phyloP scores from a whole-genome alignment of 805 yeast genomes.

The Maudiozyma pseudohumilis region DNA sequence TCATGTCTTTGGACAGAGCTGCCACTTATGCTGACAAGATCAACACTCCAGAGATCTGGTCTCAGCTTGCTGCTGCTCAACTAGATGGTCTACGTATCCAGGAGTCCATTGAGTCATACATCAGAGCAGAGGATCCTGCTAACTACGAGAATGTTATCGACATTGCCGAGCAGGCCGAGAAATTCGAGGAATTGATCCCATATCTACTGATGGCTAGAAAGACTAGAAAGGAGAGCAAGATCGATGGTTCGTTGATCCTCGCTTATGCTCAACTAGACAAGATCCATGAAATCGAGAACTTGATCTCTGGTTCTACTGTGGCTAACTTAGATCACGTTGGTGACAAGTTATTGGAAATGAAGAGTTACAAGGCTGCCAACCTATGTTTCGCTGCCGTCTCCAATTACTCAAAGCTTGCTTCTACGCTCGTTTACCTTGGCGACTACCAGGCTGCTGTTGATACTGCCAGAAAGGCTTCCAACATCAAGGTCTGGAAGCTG shows the following conservation, averaged over 20 bases:
- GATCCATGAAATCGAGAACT: slow-evolving; percentile 70
- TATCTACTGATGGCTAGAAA: slow-evolving; percentile 88
- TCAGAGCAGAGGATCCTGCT: slow-evolving; percentile 83
- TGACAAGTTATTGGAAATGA: slow-evolving; percentile 72
- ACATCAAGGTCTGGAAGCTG: slow-evolving; percentile 90
- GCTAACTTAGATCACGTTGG: slow-evolving; percentile 91
- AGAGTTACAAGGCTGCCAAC: slow-evolving; percentile 88
- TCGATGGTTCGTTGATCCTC: slow-evolving; percentile 86
- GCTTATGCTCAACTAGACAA: slow-evolving; percentile 74
- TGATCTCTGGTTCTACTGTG: slow-evolving; percentile 79
- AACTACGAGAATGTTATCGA: slow-evolving; percentile 89
- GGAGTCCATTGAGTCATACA: slow-evolving; percentile 86
- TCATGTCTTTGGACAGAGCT: slow-evolving; percentile 92
- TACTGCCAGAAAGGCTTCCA: slow-evolving; percentile 96
- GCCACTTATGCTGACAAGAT: slow-evolving; percentile 85
- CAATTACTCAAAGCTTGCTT: slow-evolving; percentile 90
- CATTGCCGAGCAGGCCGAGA: slow-evolving; percentile 90
- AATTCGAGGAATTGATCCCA: slow-evolving; percentile 83
- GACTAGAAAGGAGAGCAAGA: slow-evolving; percentile 77
- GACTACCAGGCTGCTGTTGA: slow-evolving; percentile 97
- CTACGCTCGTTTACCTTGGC: slow-evolving; percentile 84
- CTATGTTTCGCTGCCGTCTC: slow-evolving; percentile 76
- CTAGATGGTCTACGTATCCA: slow-evolving; percentile 84
- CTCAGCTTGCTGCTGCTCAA: slow-evolving; percentile 92
- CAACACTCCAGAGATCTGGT: slow-evolving; percentile 82